phyloP scores from a whole-genome alignment of 2,329 filamentous ascomycete genomes.

The Beauveria brongniartii region DNA sequence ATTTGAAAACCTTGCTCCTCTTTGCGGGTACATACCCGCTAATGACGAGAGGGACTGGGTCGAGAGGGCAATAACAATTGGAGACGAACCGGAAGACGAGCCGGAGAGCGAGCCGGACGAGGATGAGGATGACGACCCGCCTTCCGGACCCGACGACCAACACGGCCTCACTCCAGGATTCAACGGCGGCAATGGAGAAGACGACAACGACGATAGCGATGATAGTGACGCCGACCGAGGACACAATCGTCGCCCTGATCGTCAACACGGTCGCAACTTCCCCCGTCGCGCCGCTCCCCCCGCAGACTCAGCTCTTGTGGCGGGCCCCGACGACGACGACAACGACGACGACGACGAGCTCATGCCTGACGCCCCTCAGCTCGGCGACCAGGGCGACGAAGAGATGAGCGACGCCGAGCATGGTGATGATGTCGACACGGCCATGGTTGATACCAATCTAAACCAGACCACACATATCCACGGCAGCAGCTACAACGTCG shows the following conservation, averaged over 20 bases:
- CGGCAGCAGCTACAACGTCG: no score
- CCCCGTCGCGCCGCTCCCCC: no score
- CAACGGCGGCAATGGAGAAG: not conserved
- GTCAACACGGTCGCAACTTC: no score
- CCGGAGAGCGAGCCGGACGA: not conserved
- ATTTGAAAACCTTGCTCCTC: slow-evolving; percentile 16
- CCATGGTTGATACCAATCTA: not conserved
- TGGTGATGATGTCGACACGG: not conserved
- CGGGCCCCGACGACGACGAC: not conserved
- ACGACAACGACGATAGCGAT: not conserved
- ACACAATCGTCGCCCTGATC: no score
- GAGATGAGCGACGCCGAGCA: not conserved
- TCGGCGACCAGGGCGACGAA: not conserved
- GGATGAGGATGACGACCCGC: no score
- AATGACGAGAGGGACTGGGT: not conserved
- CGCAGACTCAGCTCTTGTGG: no score
- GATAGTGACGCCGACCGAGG: not conserved
- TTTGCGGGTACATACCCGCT: not conserved
- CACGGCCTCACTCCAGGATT: not conserved
- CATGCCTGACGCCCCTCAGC: not conserved
- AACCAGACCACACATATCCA: no score
- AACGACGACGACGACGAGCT: not conserved
- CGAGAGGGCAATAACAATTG: not conserved
- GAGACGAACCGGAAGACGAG: not conserved
- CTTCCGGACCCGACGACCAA: not conserved